A percentile compares a stretch with the other conserved stretches of the same genome.
Evolutionary conservation across 257 asterid genomes (phyloP).

Genomic region (Thymus mandschuricus): DNA sequence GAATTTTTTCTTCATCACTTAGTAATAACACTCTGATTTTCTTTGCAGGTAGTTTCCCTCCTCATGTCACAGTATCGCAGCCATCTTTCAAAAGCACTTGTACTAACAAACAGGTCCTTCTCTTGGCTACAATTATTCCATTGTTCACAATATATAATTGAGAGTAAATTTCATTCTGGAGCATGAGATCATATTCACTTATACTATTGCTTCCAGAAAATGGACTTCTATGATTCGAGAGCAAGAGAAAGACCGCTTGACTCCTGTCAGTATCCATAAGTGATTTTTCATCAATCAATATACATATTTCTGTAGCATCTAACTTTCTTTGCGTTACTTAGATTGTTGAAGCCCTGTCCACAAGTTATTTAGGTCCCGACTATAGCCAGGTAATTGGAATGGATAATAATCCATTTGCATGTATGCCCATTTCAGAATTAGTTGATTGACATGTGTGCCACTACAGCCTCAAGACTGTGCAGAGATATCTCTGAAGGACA

Average conservation of each 20-base stretch:
- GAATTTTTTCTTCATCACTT: conserved; percentile 26
- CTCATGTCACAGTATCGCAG: conserved; percentile 82
- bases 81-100: conserved; percentile 90
- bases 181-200: conserved; percentile 20
- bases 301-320: conserved; percentile 35
- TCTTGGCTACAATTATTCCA: conserved; percentile 8
- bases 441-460: conserved; percentile 38
- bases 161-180: background rate
- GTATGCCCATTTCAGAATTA: conserved; percentile 13
- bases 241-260: conserved; percentile 90
- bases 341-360: conserved; percentile 90
- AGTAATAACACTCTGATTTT: conserved; percentile 25
- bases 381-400: conserved; percentile 75
- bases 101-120: conserved; percentile 80
- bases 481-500: conserved; percentile 78
- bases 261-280: conserved; percentile 71
- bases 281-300: conserved; percentile 22
- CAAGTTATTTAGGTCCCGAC: conserved; percentile 93
- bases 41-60: conserved; percentile 77
- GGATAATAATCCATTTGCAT: conserved; percentile 25
- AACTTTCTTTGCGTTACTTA: conserved; percentile 40
- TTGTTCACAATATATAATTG: background rate
- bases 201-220: conserved; percentile 61
- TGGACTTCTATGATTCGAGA: conserved; percentile 92
- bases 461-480: conserved; percentile 72